phyloP scores from a whole-genome alignment of 2,329 filamentous ascomycete genomes.

The Aureobasidium mangrovei region DNA sequence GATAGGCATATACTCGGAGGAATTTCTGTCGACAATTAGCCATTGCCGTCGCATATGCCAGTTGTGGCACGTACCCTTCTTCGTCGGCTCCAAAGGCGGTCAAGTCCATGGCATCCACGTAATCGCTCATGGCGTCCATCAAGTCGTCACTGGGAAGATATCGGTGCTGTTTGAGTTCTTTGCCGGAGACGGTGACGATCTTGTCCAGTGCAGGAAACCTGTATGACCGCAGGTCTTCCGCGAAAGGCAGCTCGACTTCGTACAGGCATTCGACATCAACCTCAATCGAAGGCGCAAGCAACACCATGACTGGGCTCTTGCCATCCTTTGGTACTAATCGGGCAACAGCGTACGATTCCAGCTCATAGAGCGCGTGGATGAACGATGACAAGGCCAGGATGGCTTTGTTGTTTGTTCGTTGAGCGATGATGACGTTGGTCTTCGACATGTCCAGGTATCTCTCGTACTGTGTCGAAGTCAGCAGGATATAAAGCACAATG shows the following conservation, averaged over 20 bases:
- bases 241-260: conserved; percentile 84
- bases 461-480: conserved; percentile 48
- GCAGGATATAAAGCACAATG: not conserved
- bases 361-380: conserved; percentile 75
- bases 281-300: conserved; percentile 74
- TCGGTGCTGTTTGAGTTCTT: conserved; percentile 69
- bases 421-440: conserved; percentile 65
- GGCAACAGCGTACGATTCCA: conserved; percentile 78
- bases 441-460: conserved; percentile 80
- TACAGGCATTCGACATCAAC: conserved; percentile 74
- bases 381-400: conserved; percentile 80
- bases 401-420: conserved; percentile 71
- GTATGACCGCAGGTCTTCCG: conserved; percentile 85
- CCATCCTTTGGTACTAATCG: conserved; percentile 77
- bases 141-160: conserved; percentile 71
- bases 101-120: conserved; percentile 89
- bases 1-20: conserved; percentile 63
- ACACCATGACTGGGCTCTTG: conserved; percentile 65
- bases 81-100: conserved; percentile 63
- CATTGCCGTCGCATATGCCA: not conserved
- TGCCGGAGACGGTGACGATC: conserved; percentile 79
- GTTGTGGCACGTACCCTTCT: conserved; percentile 50
- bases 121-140: conserved; percentile 74
- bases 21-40: conserved; percentile 27
- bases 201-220: conserved; percentile 83